Base-by-base conservation (phyloP, 768 basidiomycete genomes). In the Glaciozyma antarctica region DNA sequence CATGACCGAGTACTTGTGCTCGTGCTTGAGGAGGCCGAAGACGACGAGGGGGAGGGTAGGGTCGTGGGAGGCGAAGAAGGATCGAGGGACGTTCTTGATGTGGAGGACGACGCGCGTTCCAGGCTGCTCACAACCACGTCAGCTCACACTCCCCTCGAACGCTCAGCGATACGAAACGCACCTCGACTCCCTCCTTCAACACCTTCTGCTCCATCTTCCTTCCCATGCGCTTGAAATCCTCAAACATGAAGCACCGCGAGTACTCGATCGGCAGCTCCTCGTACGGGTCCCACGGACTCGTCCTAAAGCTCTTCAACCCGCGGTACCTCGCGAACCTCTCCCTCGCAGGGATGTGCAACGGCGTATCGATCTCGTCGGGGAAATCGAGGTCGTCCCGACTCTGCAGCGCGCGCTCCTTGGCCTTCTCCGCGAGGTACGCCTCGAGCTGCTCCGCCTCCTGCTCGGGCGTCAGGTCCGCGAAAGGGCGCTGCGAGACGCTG, bases 251-350 rank as follows among this genome's bases (percentile, higher is more conserved):
- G 71, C 97, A 94, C 49, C 87, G 82, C 3, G 87, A 90, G 73
- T 98, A 98, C 75, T 99, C 92, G 58, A 86, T 78, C 17, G 94
- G 94, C 16, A 99, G 80, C 73, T 93, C 93, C 77, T 99, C 94
- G 72, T 87, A 97, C 12, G 94, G 86, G 75, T 98, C 95, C 95
- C 94, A 99, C 45, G 89, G 90, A 75, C 89, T 92, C 9, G 94
- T 98, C 45, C 94, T 80, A 81, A 99, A 89, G 19, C 88, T 91
- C 55, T 85, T 85, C 78, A 99, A 76, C 12, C 94, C 94, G 64
- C 94, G 85, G 76, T 85, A 99, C 56, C 93, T 83, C 73, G 90
- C 89, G 78, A 98, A 98, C 16, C 95, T 84, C 15, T 81, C 82
- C 22, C 82, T 80, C 5, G 93, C 93, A 2, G 88, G 78, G 15